phyloP scores from a whole-genome alignment of 352 stramenopile genomes.

The Pythium aquatile region DNA sequence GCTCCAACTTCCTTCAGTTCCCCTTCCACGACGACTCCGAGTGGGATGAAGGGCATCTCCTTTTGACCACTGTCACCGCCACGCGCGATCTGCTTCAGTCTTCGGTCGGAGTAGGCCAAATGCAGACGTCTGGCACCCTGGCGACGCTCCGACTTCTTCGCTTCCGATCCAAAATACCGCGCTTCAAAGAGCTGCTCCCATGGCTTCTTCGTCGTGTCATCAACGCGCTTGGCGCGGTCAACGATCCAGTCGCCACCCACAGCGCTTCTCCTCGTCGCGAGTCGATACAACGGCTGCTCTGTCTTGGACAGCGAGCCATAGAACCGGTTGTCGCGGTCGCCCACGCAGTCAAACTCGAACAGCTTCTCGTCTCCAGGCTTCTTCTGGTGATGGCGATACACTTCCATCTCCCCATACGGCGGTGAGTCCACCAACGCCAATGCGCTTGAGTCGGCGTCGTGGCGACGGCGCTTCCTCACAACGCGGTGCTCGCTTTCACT shows the following conservation, averaged over 20 bases:
- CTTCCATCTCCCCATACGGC: slow-evolving; percentile 14
- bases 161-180: slow-evolving; percentile 58
- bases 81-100: slow-evolving; percentile 7
- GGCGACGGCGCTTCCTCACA: slow-evolving; percentile 6
- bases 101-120: slow-evolving; percentile 70
- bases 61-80: neutral
- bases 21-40: slow-evolving; percentile 49
- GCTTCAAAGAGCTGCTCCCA: neutral
- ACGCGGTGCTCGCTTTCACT: neutral
- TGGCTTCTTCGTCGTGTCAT: neutral
- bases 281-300: slow-evolving; percentile 59
- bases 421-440: slow-evolving; percentile 16
- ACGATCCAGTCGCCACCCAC: slow-evolving; percentile 44
- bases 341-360: slow-evolving; percentile 63
- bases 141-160: slow-evolving; percentile 42
- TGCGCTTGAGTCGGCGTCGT: neutral
- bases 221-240: neutral
- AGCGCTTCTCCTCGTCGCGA: slow-evolving; percentile 51
- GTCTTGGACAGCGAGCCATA: slow-evolving; percentile 67
- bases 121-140: slow-evolving; percentile 46
- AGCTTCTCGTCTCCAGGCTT: slow-evolving; percentile 31
- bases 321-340: slow-evolving; percentile 66
- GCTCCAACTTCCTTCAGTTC: slow-evolving; percentile 14
- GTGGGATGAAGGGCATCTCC: slow-evolving; percentile 60
- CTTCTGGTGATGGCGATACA: slow-evolving; percentile 8